Conservation (phyloP, 208 protist genomes). For the Giardia muris region DNA sequence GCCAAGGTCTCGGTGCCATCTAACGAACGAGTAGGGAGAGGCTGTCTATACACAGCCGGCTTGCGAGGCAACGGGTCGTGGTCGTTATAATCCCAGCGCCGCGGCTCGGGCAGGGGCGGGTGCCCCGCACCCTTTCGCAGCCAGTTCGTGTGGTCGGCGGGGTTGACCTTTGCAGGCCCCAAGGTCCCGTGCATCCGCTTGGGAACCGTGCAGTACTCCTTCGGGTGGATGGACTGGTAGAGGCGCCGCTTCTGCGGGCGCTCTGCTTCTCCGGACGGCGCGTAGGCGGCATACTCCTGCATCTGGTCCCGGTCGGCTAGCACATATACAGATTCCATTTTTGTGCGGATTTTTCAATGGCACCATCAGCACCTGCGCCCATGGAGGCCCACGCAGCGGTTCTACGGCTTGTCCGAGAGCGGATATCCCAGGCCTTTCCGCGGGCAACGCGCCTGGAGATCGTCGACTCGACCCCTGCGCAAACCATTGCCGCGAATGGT, state of each 20-base stretch:
- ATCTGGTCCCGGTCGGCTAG: not conserved
- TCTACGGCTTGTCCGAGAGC: not conserved
- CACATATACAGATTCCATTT: not conserved
- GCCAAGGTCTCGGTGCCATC: not conserved
- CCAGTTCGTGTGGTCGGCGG: not conserved
- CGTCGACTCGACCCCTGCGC: not conserved
- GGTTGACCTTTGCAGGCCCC: not conserved
- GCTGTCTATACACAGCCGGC: not conserved
- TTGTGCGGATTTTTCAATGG: not conserved
- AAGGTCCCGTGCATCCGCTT: not conserved
- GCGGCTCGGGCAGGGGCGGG: not conserved
- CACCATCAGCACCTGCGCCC: not conserved
- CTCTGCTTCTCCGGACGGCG: not conserved
- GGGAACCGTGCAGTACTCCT: not conserved
- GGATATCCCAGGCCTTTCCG: not conserved
- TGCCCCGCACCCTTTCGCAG: not conserved
- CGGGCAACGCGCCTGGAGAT: not conserved
- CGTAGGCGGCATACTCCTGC: not conserved
- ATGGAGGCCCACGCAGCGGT: not conserved
- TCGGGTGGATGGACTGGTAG: not conserved
- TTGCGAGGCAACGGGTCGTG: not conserved
- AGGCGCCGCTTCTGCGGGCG: not conserved
- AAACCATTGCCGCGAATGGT: not conserved
- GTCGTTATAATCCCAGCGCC: not conserved
- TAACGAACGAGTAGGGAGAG: not conserved